Base-by-base conservation (phyloP, 495 filamentous ascomycete genomes). In the Penicillium cosmopolitanum region DNA sequence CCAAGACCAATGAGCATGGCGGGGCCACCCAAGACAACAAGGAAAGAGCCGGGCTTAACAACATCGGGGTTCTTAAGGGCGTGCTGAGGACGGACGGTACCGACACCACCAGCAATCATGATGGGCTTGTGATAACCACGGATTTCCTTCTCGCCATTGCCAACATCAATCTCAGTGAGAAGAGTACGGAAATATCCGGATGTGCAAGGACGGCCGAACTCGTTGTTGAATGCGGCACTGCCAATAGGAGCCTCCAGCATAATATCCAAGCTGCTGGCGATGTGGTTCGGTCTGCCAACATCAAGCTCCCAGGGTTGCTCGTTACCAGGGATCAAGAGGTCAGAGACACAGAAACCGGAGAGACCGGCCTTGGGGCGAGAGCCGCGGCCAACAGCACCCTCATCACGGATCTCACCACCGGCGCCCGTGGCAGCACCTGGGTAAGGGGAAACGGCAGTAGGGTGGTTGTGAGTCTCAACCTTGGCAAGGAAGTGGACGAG, bases 91-190 rank as follows among this genome's bases (percentile, higher is more conserved):
- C 96, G 76, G n/a, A 98, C 93, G n/a, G 90, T 96, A 36, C 95
- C 96, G 46, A 97, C 84, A 68, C 96, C 95, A 60, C 95, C 96
- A 56, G 96, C 95, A 78, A 98, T 89, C 93, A 98, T 97, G 72
- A 98, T 97, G 7, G 95, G 95, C 76, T 98, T 98, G 79, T 97
- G 94, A 66, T 96, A 98, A 15, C 95, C 95, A 64, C 96, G 81
- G 50, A 90, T 76, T 50, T 98, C 94, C 4, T 81, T 79, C 47
- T 80, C 77, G 34, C 83, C 85, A 54, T 84, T 83, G n/a, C 77
- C 80, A 16, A 83, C 73, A 50, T 85, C 76, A 46, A 88, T 82
- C 42, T 86, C 79, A 21, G 83, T 89, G 19, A 94, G 82, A 4
- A 98, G 77, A 0, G 95, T 98, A 50, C 93, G 83, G 80, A 98